Percentiles rank a stretch among this genome's conserved stretches.
phyloP scores from a whole-genome alignment of 2,329 filamentous ascomycete species.

The Stenocarpella maydis region DNA sequence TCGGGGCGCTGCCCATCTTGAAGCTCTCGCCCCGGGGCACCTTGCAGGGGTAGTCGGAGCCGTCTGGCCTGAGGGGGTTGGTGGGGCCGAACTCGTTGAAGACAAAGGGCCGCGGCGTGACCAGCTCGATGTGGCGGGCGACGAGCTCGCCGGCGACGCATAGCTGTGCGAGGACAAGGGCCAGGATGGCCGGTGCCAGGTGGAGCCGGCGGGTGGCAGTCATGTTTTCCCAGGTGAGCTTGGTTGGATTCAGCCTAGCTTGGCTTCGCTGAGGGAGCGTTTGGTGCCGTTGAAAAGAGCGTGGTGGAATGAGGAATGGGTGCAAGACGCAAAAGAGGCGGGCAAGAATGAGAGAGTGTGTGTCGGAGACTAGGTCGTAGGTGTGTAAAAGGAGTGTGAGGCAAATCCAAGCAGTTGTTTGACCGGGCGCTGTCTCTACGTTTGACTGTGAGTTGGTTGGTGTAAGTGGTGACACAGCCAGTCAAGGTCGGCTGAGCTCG shows the following conservation, averaged over 20 bases:
- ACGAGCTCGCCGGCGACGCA: background rate
- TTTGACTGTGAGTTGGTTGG: background rate
- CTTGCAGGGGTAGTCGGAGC: conserved; percentile 76
- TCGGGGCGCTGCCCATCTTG: conserved; percentile 51
- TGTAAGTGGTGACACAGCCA: background rate
- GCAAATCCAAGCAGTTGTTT: background rate
- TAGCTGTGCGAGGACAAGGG: background rate
- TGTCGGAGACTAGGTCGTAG: background rate
- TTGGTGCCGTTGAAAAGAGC: background rate
- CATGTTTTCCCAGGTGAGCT: background rate
- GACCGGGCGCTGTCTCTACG: background rate
- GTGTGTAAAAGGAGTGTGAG: background rate
- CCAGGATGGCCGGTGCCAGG: background rate
- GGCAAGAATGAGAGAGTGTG: too few species aligned
- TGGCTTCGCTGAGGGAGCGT: background rate
- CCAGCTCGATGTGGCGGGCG: conserved; percentile 66
- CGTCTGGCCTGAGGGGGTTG: conserved; percentile 66
- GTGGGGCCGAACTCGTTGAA: conserved; percentile 49
- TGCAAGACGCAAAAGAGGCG: background rate
- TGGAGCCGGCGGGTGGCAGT: background rate
- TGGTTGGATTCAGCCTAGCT: background rate
- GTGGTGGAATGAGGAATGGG: background rate
- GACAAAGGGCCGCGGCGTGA: conserved; percentile 62
- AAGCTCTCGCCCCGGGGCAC: conserved; percentile 50
- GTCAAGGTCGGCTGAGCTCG: background rate